Conservation (phyloP, 768 basidiomycete species). For the Kwoniella botswanensis region DNA sequence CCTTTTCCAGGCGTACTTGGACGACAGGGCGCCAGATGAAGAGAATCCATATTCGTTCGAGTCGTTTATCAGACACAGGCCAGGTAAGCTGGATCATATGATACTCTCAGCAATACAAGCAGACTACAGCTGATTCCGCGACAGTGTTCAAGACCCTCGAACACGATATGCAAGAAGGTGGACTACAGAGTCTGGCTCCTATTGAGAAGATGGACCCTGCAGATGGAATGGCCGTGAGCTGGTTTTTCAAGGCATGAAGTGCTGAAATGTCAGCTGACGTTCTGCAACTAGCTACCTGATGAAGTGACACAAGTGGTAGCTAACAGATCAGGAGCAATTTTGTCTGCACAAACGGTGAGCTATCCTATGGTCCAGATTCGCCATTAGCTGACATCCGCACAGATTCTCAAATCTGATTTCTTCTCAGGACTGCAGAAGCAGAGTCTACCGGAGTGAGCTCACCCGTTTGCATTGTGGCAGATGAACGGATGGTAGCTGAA, state of each 20-base stretch:
- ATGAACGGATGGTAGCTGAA: no score
- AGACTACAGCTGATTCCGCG: background rate
- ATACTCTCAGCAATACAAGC: no score
- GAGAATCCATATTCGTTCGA: constrained; percentile 67
- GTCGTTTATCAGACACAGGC: constrained; percentile 78
- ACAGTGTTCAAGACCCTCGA: constrained; percentile 93
- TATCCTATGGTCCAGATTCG: background rate
- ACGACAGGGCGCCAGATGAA: constrained; percentile 75
- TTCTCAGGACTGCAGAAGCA: constrained; percentile 79
- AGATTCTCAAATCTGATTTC: constrained; percentile 76
- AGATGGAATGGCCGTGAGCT: constrained; percentile 51
- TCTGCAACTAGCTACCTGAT: constrained; percentile 66
- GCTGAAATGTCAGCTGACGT: no score
- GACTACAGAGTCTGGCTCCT: constrained; percentile 77
- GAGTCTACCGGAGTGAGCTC: constrained; percentile 83
- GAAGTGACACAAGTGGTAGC: constrained; percentile 86
- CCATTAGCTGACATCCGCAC: constrained; percentile 66
- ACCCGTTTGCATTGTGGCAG: background rate
- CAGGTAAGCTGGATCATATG: constrained; percentile 64
- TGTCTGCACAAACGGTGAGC: constrained; percentile 62
- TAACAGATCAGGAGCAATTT: constrained; percentile 79
- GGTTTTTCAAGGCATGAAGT: no score
- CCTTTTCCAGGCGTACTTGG: constrained; percentile 87
- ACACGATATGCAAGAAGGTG: constrained; percentile 82
- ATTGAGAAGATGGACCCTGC: constrained; percentile 65